A percentile compares a stretch with the other conserved stretches of the same genome.
Evolutionary conservation across 192 early-diverging fungal genomes (phyloP).

Genomic region (Anaeromyces robustus): DNA sequence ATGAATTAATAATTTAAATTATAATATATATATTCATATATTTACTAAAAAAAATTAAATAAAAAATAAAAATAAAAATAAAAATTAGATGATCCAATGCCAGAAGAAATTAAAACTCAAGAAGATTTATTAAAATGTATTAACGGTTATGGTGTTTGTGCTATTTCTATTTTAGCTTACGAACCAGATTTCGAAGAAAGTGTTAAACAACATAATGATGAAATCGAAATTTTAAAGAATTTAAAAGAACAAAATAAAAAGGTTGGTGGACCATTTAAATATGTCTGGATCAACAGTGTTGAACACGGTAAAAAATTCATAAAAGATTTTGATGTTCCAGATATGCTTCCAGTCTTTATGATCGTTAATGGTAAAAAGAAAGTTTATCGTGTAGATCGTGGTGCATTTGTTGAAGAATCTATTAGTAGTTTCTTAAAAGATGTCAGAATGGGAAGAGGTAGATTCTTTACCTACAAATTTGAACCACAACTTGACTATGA

Average conservation of each 20-base stretch:
- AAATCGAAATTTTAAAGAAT: neutral
- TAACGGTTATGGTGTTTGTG: slow-evolving; percentile 15
- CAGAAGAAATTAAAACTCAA: neutral
- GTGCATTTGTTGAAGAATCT: slow-evolving; percentile 22
- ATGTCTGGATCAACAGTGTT: slow-evolving; percentile 20
- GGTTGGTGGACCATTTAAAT: slow-evolving; percentile 7
- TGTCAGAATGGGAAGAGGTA: slow-evolving; percentile 15
- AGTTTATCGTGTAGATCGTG: slow-evolving; percentile 20
- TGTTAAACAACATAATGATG: neutral
- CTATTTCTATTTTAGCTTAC: slow-evolving; percentile 27
- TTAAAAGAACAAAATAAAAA: neutral
- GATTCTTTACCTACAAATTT: slow-evolving; percentile 16
- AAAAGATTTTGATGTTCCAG: slow-evolving; percentile 23
- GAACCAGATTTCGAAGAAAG: slow-evolving; percentile 7
- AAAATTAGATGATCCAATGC: slow-evolving; percentile 3
- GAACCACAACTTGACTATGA: slow-evolving; percentile 12
- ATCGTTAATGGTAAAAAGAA: slow-evolving; percentile 20
- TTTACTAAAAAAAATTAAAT: too few relatives aligned
- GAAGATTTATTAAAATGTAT: slow-evolving; percentile 18
- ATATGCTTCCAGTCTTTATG: slow-evolving; percentile 20
- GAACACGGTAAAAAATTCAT: slow-evolving; percentile 18
- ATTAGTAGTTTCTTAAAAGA: slow-evolving; percentile 24
- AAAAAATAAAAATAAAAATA: neutral
- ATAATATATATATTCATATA: too few relatives aligned
- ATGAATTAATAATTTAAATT: neutral